Evolutionary conservation across 2,329 filamentous ascomycete genomes (phyloP).

Genomic region (Colletotrichum musae): DNA sequence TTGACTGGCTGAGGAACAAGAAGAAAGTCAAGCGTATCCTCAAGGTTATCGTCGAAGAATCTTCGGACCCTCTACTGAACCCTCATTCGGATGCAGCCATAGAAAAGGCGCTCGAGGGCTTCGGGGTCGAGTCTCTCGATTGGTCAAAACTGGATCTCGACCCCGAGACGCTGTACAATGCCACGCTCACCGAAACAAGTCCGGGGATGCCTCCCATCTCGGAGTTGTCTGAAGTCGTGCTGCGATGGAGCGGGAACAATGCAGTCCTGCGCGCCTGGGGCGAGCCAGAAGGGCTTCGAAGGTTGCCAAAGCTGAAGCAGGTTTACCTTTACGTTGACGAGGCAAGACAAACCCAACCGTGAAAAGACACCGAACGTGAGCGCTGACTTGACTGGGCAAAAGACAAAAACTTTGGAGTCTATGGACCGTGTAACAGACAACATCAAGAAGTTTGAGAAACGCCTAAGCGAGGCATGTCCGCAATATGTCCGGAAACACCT

Average conservation of each 20-base stretch:
- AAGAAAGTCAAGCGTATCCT: conserved; percentile 46
- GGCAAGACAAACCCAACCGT: conserved; percentile 33
- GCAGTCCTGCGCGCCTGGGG: conserved; percentile 51
- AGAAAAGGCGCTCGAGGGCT: conserved; percentile 43
- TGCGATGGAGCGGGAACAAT: conserved; percentile 52
- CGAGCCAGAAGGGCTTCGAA: conserved; percentile 45
- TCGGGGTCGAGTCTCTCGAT: conserved; percentile 48
- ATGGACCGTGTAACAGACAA: conserved; percentile 38
- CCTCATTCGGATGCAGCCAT: conserved; percentile 50
- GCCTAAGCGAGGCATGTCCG: conserved; percentile 38
- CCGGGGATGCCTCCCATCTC: conserved; percentile 11
- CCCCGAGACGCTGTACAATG: conserved; percentile 37
- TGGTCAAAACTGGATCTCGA: conserved; percentile 49
- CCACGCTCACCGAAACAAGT: not conserved
- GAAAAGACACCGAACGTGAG: not conserved
- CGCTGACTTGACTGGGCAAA: not conserved
- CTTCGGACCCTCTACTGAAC: conserved; percentile 37
- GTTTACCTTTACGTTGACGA: conserved; percentile 45
- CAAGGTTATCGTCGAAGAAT: conserved; percentile 49
- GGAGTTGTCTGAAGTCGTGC: conserved; percentile 43
- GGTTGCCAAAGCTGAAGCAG: conserved; percentile 44
- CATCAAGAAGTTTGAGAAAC: conserved; percentile 40
- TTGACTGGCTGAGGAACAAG: conserved; percentile 47
- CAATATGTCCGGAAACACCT: conserved; percentile 4
- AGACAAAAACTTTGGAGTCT: conserved; percentile 37